Base-by-base conservation (phyloP, 2,329 filamentous ascomycete species). In the Whalleya microplaca region DNA sequence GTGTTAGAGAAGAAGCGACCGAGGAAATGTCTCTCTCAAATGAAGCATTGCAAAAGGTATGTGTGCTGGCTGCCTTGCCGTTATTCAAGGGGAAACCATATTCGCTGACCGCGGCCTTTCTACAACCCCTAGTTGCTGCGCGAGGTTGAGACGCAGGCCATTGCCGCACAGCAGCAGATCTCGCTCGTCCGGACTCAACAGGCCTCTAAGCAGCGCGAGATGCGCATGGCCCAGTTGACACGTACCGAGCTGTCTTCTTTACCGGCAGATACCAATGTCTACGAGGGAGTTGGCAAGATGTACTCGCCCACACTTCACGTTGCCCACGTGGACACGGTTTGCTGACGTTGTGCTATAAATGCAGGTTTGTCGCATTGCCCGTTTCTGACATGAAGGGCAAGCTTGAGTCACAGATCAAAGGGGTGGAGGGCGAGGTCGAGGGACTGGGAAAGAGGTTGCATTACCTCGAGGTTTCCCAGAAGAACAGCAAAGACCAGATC, bases 231-330 rank as follows among this genome's bases (percentile, higher is more conserved):
- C 42, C 90, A 96, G 74, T 79, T 99, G 63, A 98, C 94, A 1
- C 84, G 89, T 37, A 91, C 84, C 62, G 95, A 99, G 75, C 81
- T 98, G 48, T 84, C 85, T n/a, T 82, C 85, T 6, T 76, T 99
- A 58, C 89, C 92, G 3, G 73, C 83, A 18, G 84, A 88, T 46
- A 95, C 92, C 0, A 88, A 88, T 29, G 85, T 96, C 23, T 99
- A 98, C 69, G 94, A 98, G 76, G 94, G 94, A 5, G 89, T 98
- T 10, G 95, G 95, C 49, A 99, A 98, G 78, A 98, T 99, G 95
- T 97, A 37, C 51, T 37, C 51, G 18, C 53, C 49, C 41, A 43
- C 16, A 19, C 5, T 23, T 45, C 27, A 45, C 18, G 29, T 40
- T 45, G 48, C 51, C 50, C 58, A 49, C 40, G 41, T 43, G 20